phyloP scores from a whole-genome alignment of 2,329 filamentous ascomycete genomes.

The Phoma sp. region DNA sequence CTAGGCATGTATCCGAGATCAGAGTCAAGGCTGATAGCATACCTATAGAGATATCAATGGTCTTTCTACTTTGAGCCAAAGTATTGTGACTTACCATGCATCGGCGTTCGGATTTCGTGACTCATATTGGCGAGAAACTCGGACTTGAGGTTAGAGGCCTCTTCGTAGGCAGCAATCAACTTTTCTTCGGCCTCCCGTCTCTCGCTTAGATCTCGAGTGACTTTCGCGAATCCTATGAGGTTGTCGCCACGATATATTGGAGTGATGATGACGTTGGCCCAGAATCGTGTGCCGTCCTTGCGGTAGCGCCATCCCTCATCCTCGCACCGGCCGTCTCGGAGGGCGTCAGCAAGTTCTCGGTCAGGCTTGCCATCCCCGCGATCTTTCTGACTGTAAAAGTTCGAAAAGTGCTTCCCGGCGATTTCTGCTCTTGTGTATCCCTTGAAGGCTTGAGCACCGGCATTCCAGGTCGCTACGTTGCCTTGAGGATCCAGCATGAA shows the following conservation, averaged over 20 bases:
- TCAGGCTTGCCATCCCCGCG: slow-evolving; percentile 58
- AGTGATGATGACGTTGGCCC: slow-evolving; percentile 67
- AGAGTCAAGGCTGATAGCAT: slow-evolving; percentile 67
- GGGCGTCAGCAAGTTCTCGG: slow-evolving; percentile 60
- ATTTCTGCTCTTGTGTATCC: slow-evolving; percentile 64
- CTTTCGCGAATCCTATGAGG: slow-evolving; percentile 66
- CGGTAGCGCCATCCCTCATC: slow-evolving; percentile 68
- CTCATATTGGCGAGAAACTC: slow-evolving; percentile 70
- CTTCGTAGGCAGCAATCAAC: slow-evolving; percentile 65
- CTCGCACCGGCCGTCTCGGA: slow-evolving; percentile 65
- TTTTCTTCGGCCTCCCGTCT: slow-evolving; percentile 63
- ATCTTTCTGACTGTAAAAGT: slow-evolving; percentile 64
- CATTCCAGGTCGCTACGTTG: slow-evolving; percentile 65
- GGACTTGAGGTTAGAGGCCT: slow-evolving; percentile 66
- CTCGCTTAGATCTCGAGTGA: slow-evolving; percentile 66
- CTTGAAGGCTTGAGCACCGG: slow-evolving; percentile 63
- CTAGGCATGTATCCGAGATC: slow-evolving; percentile 62
- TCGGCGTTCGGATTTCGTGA: slow-evolving; percentile 70
- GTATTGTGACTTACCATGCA: no score
- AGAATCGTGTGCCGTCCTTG: slow-evolving; percentile 66
- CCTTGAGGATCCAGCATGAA: slow-evolving; percentile 66
- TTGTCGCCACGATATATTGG: slow-evolving; percentile 61
- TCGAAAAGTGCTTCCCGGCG: slow-evolving; percentile 65
- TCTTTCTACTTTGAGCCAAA: no score
- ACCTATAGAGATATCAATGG: no score